Evolutionary conservation across 768 basidiomycete genomes (phyloP), one percentile per base, ranked within the genome.

Genomic region (Phanerodontia chrysosporium): DNA sequence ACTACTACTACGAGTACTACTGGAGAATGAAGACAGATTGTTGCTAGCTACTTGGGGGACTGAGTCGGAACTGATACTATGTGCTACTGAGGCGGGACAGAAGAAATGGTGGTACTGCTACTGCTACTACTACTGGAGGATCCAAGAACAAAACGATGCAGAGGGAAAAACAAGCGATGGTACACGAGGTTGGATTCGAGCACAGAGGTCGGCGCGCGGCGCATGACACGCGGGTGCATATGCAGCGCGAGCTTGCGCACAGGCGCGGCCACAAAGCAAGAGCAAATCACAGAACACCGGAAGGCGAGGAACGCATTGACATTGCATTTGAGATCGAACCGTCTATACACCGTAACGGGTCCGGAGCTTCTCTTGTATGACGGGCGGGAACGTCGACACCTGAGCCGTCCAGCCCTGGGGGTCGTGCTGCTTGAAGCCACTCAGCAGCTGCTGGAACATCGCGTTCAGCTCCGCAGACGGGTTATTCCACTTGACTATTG

Each of bases 401-500:
- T 94, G 91, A 3, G 85, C 83, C 28, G 84, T 82, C 97, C 97
- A 99, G 13, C 87, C 89, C 32, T 84, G 80, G 42, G 87, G 84
- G 63, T 93, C 86, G 71, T 95, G 91, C 66, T 85, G 82, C 78
- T 93, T 94, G 82, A 98, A 95, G 14, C 92, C 94, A 60, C 80
- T 82, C 56, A 99, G 76, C 51, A 99, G 81, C 73, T 89, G 84
- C 69, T 86, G 83, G 84, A 99, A 99, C 93, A 97, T 98, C 49
- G 78, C 78, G 70, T 97, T 93, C 58, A 99, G 82, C 74, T 96
- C 92, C 12, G 85, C 79, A 0, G 95, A 97, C 0, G 97, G 97
- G 58, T 85, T 84, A 57, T 87, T 90, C 97, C 97, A 99, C 61
- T 95, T 83, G 54, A 95, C 90, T 62, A 98, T 91, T 18, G 97